Evolutionary conservation across 1,139 yeast species (phyloP).

Genomic region (Hyphopichia khmerensis): DNA sequence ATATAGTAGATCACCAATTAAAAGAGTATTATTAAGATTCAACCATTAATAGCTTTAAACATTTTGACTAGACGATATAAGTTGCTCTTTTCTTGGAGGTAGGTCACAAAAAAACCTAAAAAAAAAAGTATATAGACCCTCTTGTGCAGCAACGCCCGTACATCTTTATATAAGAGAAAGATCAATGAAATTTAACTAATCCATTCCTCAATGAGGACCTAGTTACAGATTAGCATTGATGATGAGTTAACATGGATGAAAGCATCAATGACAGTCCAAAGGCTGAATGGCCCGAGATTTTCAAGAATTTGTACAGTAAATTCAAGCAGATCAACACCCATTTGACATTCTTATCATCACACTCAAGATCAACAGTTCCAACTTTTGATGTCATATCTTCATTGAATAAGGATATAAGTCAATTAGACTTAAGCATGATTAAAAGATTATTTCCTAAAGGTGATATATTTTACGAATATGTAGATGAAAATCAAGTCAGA

Average conservation of each 20-base stretch:
- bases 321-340: conserved; percentile 42
- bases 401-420: conserved; percentile 27
- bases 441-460: conserved; percentile 66
- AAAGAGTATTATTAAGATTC: background rate
- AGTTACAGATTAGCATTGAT: too few species aligned
- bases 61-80: conserved; percentile 1
- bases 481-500: conserved; percentile 65
- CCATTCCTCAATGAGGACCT: too few species aligned
- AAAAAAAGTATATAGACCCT: background rate
- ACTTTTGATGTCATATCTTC: conserved; percentile 34
- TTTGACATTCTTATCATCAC: conserved; percentile 41
- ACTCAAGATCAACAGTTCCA: conserved; percentile 43
- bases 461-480: conserved; percentile 63
- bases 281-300: background rate
- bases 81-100: conserved; percentile 1
- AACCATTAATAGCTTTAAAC: background rate
- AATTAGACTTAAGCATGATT: conserved; percentile 61
- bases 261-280: too few species aligned
- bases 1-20: too few species aligned
- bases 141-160: background rate
- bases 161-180: background rate
- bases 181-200: too few species aligned
- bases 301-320: conserved; percentile 1
- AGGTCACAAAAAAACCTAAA: background rate
- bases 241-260: too few species aligned